Conservation (phyloP, 2,329 filamentous ascomycete species). For the Aspergillus sp. region DNA sequence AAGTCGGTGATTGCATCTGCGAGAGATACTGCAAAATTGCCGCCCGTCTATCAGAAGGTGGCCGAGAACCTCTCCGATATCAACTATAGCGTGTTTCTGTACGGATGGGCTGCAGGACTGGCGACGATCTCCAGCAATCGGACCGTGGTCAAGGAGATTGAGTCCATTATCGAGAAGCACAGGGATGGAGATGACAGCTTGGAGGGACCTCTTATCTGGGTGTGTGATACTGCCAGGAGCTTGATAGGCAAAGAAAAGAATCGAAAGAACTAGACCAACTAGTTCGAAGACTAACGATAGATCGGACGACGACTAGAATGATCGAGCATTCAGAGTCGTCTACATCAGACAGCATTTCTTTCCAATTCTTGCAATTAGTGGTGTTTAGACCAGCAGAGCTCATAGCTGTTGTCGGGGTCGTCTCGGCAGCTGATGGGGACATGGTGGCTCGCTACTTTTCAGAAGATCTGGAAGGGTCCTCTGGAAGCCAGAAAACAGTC, state of each 20-base stretch:
- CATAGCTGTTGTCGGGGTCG: neutral
- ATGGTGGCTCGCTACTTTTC: slow-evolving; percentile 32
- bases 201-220: slow-evolving; percentile 63
- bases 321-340: neutral
- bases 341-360: neutral
- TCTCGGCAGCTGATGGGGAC: neutral
- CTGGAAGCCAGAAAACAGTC: slow-evolving; percentile 75
- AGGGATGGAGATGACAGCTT: slow-evolving; percentile 52
- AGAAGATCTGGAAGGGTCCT: slow-evolving; percentile 49
- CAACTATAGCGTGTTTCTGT: slow-evolving; percentile 70
- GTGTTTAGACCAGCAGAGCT: neutral
- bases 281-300: neutral
- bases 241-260: slow-evolving; percentile 67
- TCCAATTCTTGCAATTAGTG: neutral
- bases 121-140: slow-evolving; percentile 74
- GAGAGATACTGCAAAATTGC: slow-evolving; percentile 45
- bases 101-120: slow-evolving; percentile 65
- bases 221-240: slow-evolving; percentile 65
- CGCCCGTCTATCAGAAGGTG: slow-evolving; percentile 47
- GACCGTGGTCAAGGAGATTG: slow-evolving; percentile 66
- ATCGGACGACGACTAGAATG: neutral
- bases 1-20: slow-evolving; percentile 42
- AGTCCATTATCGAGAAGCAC: slow-evolving; percentile 58
- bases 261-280: slow-evolving; percentile 32
- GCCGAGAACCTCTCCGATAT: slow-evolving; percentile 57